Evolutionary conservation across 192 early-diverging fungal genomes (phyloP).

Genomic region (Cladochytrium replicatum): DNA sequence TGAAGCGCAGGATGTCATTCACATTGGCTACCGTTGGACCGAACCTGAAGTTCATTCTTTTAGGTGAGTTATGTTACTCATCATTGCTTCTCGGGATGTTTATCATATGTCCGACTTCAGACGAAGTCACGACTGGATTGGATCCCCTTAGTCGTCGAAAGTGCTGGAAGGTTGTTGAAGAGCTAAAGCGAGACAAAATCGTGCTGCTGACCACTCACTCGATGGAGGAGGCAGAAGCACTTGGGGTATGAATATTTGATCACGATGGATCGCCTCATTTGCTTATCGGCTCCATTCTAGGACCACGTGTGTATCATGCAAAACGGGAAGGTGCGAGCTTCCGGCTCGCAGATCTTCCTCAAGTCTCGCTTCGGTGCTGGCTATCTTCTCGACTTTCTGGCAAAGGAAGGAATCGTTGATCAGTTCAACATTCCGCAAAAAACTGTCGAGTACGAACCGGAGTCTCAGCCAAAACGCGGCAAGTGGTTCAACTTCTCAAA

Average conservation of each 20-base stretch:
- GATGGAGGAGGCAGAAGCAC: slow-evolving; percentile 56
- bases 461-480: too few relatives aligned
- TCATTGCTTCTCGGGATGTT: neutral
- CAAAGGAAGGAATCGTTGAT: too few relatives aligned
- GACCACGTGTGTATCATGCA: slow-evolving; percentile 42
- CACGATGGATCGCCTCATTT: too few relatives aligned
- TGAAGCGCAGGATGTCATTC: neutral
- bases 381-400: slow-evolving; percentile 36
- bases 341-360: slow-evolving; percentile 46
- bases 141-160: slow-evolving; percentile 37
- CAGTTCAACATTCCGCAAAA: too few relatives aligned
- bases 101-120: too few relatives aligned
- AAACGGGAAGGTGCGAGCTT: slow-evolving; percentile 34
- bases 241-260: too few relatives aligned
- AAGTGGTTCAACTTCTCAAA: too few relatives aligned
- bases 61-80: neutral
- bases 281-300: too few relatives aligned
- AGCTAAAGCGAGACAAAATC: slow-evolving; percentile 31
- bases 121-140: slow-evolving; percentile 51
- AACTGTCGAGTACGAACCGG: too few relatives aligned
- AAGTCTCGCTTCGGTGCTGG: slow-evolving; percentile 47
- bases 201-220: slow-evolving; percentile 54
- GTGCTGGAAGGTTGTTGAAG: slow-evolving; percentile 46
- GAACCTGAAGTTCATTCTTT: neutral
- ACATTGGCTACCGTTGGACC: neutral